Percentiles rank a stretch among this genome's conserved stretches.
Conservation (phyloP, 75 land plant species). For the Adiantum capillusveneris region DNA sequence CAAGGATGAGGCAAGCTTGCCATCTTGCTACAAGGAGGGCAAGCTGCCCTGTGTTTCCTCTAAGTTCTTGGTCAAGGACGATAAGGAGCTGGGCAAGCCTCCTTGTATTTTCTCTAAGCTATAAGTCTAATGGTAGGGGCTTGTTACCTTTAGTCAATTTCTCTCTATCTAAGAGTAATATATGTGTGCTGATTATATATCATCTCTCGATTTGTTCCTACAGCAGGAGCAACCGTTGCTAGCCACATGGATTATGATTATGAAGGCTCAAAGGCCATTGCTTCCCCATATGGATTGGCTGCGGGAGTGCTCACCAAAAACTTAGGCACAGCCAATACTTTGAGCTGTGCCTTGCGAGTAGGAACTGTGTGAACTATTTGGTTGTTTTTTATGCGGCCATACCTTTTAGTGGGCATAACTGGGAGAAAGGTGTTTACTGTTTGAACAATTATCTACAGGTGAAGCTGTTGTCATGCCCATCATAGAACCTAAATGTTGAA, state of each 20-base stretch:
- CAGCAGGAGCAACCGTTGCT: constrained; percentile 46
- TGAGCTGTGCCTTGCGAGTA: constrained; percentile 60
- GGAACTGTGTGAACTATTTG: constrained; percentile 89
- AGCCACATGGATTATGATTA: constrained; percentile 53
- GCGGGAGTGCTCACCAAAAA: constrained; percentile 86
- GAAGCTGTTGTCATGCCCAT: constrained; percentile 65
- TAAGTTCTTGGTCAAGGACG: too few species aligned
- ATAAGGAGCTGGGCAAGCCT: too few species aligned
- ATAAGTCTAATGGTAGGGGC: too few species aligned
- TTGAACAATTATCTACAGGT: constrained; percentile 78
- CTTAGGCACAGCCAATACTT: constrained; percentile 65
- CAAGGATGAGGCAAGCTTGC: too few species aligned
- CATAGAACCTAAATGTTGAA: constrained; percentile 27
- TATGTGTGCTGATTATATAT: too few species aligned
- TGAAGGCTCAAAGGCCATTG: too few species aligned
- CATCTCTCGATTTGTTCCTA: constrained; percentile 39
- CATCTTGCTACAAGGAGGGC: too few species aligned
- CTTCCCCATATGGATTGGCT: constrained; percentile 70
- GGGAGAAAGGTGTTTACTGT: constrained; percentile 84
- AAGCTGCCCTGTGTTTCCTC: too few species aligned
- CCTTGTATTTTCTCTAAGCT: too few species aligned
- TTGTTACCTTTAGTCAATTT: too few species aligned
- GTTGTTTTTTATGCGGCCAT: constrained; percentile 84
- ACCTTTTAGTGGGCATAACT: constrained; percentile 85
- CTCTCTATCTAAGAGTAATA: too few species aligned